Base-by-base conservation (phyloP, 2,329 filamentous ascomycete species). In the Fusarium penzigii region DNA sequence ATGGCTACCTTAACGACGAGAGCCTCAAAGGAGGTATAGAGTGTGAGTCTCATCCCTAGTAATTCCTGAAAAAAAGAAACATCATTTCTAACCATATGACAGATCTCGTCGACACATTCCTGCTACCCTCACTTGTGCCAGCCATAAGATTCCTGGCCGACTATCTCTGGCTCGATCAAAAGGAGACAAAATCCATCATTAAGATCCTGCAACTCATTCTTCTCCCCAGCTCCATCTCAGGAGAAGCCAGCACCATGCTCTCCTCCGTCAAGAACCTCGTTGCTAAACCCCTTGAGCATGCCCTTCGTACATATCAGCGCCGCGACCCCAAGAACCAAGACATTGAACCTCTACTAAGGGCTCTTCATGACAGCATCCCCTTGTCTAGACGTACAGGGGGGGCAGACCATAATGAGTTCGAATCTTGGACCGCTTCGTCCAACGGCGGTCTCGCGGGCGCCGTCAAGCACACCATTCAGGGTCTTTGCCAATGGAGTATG, bases 61-160 rank as follows among this genome's bases (percentile, higher is more conserved):
- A 1, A 11, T 5, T 1, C 32, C 32, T 14, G 3, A 11, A 14
- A 36, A 4, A 6, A 32, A 13, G 1, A 2, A 2, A 9, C 12
- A 6, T 20, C 3, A n/a, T 2, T 42, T 36, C 61, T 68, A 48
- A 68, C 49, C 16, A 12, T 25, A 51, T 42, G 49, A 4, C 3
- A 88, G 85, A 92, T 64, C 77, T 94, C 11, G 84, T 92, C 3
- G 89, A 92, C 59, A 89, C 89, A 0, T 92, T 92, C 57, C 73
- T 94, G 2, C 73, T 93, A n/a, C 90, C 90, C 0, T 89, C 89
- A 0, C 77, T 94, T 1, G 83, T 93, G 2, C 84, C 87, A 6
- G 89, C 87, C 0, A 80, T 93, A 13, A 78, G 80, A 3, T 93
- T 88, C 75, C 78, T 94, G 53, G 80, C 85, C 1, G 82, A 85